Evolutionary conservation across 2,329 filamentous ascomycete genomes (phyloP), one percentile per base, ranked within the genome.

Genomic region (Xylaria sp.): DNA sequence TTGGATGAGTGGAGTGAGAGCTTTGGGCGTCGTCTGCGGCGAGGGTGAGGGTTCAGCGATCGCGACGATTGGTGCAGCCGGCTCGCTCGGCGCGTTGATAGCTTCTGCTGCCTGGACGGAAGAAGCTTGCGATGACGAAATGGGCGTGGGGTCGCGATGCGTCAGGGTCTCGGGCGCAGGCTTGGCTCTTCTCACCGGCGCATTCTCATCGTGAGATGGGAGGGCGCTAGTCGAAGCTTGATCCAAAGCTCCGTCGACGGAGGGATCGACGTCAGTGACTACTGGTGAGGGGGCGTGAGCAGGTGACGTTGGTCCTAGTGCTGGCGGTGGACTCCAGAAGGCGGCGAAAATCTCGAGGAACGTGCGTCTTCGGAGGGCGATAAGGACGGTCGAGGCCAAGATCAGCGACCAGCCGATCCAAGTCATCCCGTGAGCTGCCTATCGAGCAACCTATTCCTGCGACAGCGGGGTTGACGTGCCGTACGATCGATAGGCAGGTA

Each of bases 11-110:
- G 58, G 59, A 0, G 74, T 69, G 16, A 68, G 63, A 52, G 82
- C 80, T 66, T 80, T 84, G 8, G 83, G 82, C 0, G 83, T 84
- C 0, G 78, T 78, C 58, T 82, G 78, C 52, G 77, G 62, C 16
- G 68, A 64, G 72, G 4, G 73, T 72, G 39, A 71, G 67, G 42
- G 70, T 19, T 56, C 54, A 10, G 55, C 47, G 47, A 59, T 55
- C 11, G 52, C 39, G 48, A 51, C n/a, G n/a, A 4, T 18, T 8
- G 60, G 58, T 65, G 50, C 66, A 50, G 18, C 59, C 16, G 51
- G 66, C 53, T 23, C 59, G 9, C 55, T 34, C 35, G 47, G 52
- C 9, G 39, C 44, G 8, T 69, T 66, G 65, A 65, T 65, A 58
- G 67, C 70, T 19, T 54, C 16, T 46, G 53, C 59, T 52, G 70